Base-by-base conservation (phyloP, 371 early-diverging fungal genomes). In the Furculomyces boomerangus region DNA sequence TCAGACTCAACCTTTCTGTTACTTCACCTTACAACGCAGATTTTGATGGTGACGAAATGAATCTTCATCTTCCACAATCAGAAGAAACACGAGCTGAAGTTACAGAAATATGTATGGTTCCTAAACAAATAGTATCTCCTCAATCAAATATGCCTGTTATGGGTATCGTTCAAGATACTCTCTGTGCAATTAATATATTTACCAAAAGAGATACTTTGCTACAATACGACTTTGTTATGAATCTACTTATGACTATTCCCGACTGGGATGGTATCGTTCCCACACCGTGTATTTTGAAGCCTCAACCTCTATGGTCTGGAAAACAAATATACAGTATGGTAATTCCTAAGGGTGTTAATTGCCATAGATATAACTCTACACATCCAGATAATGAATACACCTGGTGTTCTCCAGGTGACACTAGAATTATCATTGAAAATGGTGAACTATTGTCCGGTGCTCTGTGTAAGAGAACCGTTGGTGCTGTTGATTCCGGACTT, bases 41-140 rank as follows among this genome's bases (percentile, higher is more conserved):
- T 79, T 99, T 99, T 73, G 99, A 99, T 70, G 99, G 99, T 54
- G 99, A 99, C 71, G 99, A 99, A 72, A 99, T 99, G 99, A 99
- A 99, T 71, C 70, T 99, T 73, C 99, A 99, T 70, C 92, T 98
- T 28, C 99, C 99, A 29, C 99, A 99, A 68, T 88, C 88, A 10
- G 73, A 84, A 57, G 94, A 93, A 68, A 84, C 97, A 5, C 83
- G 86, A 45, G 92, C 98, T 16, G 99, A 99, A 73, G 74, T 99
- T 37, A 77, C 77, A 57, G 90, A 95, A 73, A 79, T 99, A 44
- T 91, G 92, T 68, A 89, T 93, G 87, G 99, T 99, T 1, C 91
- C 97, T 10, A 88, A 85, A 62, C 96, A 99, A 72, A 93, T 99
- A 63, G 82, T 99, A 2, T 90, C 97, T 28, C 99, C 99, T 1